Base-by-base conservation (phyloP, 140 eudicot species). In the Stevia rebaudiana region DNA sequence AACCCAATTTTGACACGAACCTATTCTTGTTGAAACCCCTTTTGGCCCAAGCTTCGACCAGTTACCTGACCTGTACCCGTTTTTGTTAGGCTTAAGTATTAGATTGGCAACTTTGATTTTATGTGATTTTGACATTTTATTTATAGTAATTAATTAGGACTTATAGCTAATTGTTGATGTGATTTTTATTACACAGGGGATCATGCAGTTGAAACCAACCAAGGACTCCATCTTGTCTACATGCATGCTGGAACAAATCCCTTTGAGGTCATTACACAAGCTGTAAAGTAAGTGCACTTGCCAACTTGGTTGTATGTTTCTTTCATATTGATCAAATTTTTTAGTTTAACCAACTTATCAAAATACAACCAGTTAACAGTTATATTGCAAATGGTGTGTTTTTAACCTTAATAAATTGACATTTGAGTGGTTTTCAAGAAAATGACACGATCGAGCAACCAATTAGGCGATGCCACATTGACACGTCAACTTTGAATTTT, bases 201-300 rank as follows among this genome's bases (percentile, higher is more conserved):
- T 76, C 78, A 73, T 74, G 91, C 91, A 11, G 89, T 89, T 39
- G 78, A 83, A 76, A 89, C 95, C 59, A 73, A 73, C 72, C 89
- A 86, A 77, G 97, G 97, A 60, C 74, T 70, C 24, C 55, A 59
- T 78, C 91, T 89, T 70, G 92, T 89, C n/a, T 89, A 89, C 80
- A 79, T 89, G 91, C 85, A 86, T 77, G 83, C 97, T 37, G 97
- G 97, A 57, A 86, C 95, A 53, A 89, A 89, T 52, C 92, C 97
- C 15, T 89, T 78, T 75, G 91, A 86, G 70, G 97, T 89, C 70
- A 72, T 89, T 65, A 82, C 72, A 33, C 83, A 83, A 60, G 88
- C 97, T 74, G 85, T 89, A 10, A 86, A 89, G 97, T 86, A 74
- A 81, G 95, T 81, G 10, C 41, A 55, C 43, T 46, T 39, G 41